phyloP scores from a whole-genome alignment of 768 basidiomycete species.

The Lactifluus volemus region DNA sequence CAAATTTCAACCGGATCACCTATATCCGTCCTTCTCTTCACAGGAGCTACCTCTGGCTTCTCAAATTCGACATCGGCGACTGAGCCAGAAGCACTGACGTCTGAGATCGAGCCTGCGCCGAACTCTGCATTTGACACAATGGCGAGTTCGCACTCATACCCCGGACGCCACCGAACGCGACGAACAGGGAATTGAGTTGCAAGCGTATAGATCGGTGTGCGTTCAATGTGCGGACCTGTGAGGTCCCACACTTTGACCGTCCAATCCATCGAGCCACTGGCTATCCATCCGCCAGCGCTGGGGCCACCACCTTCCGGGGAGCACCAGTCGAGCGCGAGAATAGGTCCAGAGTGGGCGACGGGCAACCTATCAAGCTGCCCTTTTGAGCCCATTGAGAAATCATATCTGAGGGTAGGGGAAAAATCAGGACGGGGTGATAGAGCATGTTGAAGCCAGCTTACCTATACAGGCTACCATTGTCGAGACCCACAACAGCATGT shows the following conservation, averaged over 20 bases:
- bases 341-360: slow-evolving; percentile 64
- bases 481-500: slow-evolving; percentile 43
- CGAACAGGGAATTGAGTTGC: slow-evolving; percentile 71
- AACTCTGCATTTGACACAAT: slow-evolving; percentile 59
- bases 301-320: slow-evolving; percentile 23
- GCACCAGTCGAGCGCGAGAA: slow-evolving; percentile 71
- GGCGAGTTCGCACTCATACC: slow-evolving; percentile 66
- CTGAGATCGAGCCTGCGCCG: slow-evolving; percentile 29
- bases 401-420: slow-evolving; percentile 44
- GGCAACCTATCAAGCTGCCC: slow-evolving; percentile 64
- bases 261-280: slow-evolving; percentile 70
- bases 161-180: slow-evolving; percentile 68
- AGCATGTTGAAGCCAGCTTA: slow-evolving; percentile 20
- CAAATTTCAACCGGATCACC: slow-evolving; percentile 74
- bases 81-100: slow-evolving; percentile 12
- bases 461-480: slow-evolving; percentile 43
- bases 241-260: slow-evolving; percentile 82
- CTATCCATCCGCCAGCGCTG: slow-evolving; percentile 53
- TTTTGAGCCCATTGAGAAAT: slow-evolving; percentile 67
- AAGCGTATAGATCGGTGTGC: slow-evolving; percentile 59
- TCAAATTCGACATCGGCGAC: slow-evolving; percentile 6
- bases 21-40: slow-evolving; percentile 17
- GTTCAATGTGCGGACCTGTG: slow-evolving; percentile 46
- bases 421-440: not conserved
- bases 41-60: slow-evolving; percentile 8